These are phyloP conservation scores for Drechslerella dactyloides DNA, from an alignment of 2,329 filamentous ascomycete species.

Conservation along the genomic window DNA sequence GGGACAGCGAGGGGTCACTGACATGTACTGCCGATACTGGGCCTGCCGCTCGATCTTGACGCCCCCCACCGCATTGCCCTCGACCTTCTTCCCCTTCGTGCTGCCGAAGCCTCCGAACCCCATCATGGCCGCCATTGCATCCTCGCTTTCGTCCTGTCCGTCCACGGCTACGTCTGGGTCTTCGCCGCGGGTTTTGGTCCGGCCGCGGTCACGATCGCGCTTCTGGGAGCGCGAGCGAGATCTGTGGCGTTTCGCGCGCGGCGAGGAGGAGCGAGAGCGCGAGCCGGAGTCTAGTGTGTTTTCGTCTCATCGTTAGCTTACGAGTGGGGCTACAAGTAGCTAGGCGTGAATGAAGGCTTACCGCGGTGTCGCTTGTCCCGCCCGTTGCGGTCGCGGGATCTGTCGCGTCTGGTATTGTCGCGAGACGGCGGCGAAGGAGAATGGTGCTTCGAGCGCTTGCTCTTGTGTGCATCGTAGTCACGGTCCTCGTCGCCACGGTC, in stretches of 20 bases:
- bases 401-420: slow-evolving; percentile 12
- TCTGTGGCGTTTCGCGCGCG: slow-evolving; percentile 18
- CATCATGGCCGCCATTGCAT: slow-evolving; percentile 83
- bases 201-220: slow-evolving; percentile 12
- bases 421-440: slow-evolving; percentile 32
- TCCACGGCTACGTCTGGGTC: slow-evolving; percentile 61
- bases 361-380: slow-evolving; percentile 27
- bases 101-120: slow-evolving; percentile 84
- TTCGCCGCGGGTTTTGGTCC: slow-evolving; percentile 42
- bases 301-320: neutral
- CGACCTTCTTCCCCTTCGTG: slow-evolving; percentile 88
- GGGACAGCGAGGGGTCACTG: slow-evolving; percentile 50
- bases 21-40: slow-evolving; percentile 94
- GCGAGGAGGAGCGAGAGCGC: slow-evolving; percentile 27
- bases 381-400: slow-evolving; percentile 13
- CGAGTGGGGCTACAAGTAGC: neutral
- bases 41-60: slow-evolving; percentile 92
- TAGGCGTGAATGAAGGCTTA: neutral
- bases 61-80: slow-evolving; percentile 80
- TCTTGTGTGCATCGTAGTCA: slow-evolving; percentile 21
- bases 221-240: slow-evolving; percentile 29
- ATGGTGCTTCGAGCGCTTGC: slow-evolving; percentile 29
- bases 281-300: slow-evolving; percentile 14
- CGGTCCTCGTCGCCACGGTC: neutral
- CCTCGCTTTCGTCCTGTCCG: slow-evolving; percentile 68